These are phyloP conservation scores for Urostyla sp. DNA, from an alignment of 73 alveolate species.

Conservation along the genomic window DNA sequence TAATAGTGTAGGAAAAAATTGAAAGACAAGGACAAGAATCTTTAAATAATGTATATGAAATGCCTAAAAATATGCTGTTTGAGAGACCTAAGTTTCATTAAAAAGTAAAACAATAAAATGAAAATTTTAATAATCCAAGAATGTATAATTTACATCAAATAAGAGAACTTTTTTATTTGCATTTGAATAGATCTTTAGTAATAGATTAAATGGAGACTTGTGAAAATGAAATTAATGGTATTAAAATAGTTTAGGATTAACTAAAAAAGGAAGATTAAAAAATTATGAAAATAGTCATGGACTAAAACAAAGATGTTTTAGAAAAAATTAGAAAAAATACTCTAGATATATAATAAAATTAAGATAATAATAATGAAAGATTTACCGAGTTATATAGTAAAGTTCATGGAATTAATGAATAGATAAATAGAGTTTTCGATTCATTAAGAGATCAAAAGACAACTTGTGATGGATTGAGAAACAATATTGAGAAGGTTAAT, in stretches of 20 bases:
- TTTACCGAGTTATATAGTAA: background rate
- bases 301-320: background rate
- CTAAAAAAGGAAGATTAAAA: background rate
- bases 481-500: background rate
- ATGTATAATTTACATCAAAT: background rate
- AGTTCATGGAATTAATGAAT: background rate
- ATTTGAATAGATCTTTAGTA: conserved; percentile 3
- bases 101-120: too few species aligned
- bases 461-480: background rate
- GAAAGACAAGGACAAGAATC: background rate
- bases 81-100: background rate
- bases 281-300: background rate
- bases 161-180: conserved; percentile 23
- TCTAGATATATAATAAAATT: background rate
- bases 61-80: background rate
- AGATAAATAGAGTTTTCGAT: conserved; percentile 11
- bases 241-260: too few species aligned
- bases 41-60: background rate
- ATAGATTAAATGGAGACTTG: too few species aligned
- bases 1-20: background rate
- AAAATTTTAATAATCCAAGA: background rate
- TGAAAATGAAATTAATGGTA: too few species aligned
- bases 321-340: background rate
- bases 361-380: background rate
- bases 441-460: conserved; percentile 1